phyloP scores from a whole-genome alignment of 805 yeast genomes.

The Candida dendrica region DNA sequence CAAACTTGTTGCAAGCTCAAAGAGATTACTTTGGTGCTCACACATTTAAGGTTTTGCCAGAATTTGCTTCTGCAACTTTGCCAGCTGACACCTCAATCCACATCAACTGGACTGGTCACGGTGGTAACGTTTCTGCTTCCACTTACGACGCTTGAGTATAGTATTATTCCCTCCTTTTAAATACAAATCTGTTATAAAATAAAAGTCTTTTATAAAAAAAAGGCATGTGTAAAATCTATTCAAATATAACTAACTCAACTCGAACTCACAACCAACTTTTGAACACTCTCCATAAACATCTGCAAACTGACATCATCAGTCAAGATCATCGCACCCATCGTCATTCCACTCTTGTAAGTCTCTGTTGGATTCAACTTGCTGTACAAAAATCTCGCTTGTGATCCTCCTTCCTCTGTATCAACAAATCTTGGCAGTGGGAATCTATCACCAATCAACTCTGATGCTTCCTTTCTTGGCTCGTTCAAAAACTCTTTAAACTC shows the following conservation, averaged over 20 bases:
- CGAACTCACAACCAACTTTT: conserved; percentile 15
- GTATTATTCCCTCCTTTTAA: not conserved
- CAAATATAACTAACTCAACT: not conserved
- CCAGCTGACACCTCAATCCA: conserved; percentile 83
- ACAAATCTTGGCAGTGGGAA: conserved; percentile 69
- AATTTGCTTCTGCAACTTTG: conserved; percentile 65
- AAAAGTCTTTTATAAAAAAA: too few species aligned
- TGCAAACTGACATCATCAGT: conserved; percentile 59
- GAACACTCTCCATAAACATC: conserved; percentile 43
- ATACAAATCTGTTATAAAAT: too few species aligned
- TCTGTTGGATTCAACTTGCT: conserved; percentile 66
- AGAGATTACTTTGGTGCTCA: conserved; percentile 99
- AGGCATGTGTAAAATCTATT: not conserved
- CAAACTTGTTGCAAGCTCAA: conserved; percentile 98
- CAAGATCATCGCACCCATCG: conserved; percentile 33
- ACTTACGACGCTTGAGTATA: conserved; percentile 76
- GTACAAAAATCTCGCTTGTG: conserved; percentile 65
- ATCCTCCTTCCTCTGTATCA: conserved; percentile 70
- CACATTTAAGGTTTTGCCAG: conserved; percentile 93
- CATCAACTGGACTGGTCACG: conserved; percentile 98
- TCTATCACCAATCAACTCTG: conserved; percentile 55
- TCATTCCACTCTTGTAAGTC: conserved; percentile 36
- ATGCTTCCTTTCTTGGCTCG: conserved; percentile 58
- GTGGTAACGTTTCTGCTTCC: conserved; percentile 95
- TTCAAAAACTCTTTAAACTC: conserved; percentile 54